These are phyloP conservation scores for Rhizodiscina lignyota DNA, from an alignment of 495 filamentous ascomycete species.

Conservation along the genomic window DNA sequence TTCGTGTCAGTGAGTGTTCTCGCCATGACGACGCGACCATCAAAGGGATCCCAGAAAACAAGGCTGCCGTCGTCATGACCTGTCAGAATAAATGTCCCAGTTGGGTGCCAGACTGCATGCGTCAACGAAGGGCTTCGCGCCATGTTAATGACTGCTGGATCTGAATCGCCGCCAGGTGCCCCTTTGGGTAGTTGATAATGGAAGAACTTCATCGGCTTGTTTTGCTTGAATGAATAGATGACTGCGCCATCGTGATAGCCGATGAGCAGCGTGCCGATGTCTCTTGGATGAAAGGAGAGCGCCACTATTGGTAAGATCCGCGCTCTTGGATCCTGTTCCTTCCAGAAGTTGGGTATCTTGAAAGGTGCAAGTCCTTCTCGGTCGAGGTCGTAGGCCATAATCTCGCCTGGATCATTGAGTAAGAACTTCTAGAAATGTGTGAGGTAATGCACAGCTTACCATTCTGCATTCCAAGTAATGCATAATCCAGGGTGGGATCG, in stretches of 20 bases:
- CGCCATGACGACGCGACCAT: slow-evolving; percentile 72
- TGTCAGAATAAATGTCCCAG: slow-evolving; percentile 76
- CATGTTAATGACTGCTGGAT: slow-evolving; percentile 30
- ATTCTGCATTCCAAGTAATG: slow-evolving; percentile 33
- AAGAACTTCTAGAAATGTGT: background rate
- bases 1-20: slow-evolving; percentile 58
- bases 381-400: slow-evolving; percentile 82
- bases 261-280: slow-evolving; percentile 82
- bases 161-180: slow-evolving; percentile 70
- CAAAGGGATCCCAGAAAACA: slow-evolving; percentile 88
- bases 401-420: slow-evolving; percentile 35
- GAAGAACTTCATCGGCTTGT: slow-evolving; percentile 56
- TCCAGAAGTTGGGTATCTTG: slow-evolving; percentile 73
- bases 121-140: slow-evolving; percentile 52
- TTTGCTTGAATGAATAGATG: slow-evolving; percentile 85
- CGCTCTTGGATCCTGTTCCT: slow-evolving; percentile 39
- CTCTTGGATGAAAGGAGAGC: slow-evolving; percentile 71
- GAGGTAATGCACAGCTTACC: slow-evolving; percentile 8
- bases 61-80: slow-evolving; percentile 79
- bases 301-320: slow-evolving; percentile 47
- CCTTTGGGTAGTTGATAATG: slow-evolving; percentile 67
- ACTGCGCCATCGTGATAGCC: slow-evolving; percentile 77
- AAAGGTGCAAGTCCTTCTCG: slow-evolving; percentile 58
- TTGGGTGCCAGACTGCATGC: slow-evolving; percentile 85
- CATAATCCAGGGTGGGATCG: slow-evolving; percentile 84